These are phyloP conservation scores for Mortierella sp. DNA, from an alignment of 371 early-diverging fungal genomes.

Conservation along the genomic window DNA sequence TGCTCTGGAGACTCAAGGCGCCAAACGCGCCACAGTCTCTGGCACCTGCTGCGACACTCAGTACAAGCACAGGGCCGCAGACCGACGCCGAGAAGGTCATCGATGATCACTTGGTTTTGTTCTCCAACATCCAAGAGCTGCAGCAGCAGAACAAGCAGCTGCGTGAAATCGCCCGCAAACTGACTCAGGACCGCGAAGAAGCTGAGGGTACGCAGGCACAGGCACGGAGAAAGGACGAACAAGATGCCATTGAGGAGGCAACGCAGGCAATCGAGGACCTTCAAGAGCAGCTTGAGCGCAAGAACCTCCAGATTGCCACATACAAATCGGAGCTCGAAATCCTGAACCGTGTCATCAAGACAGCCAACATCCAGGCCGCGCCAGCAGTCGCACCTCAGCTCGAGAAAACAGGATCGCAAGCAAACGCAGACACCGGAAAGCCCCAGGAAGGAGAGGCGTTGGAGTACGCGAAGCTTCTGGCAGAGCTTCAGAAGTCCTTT, in stretches of 20 bases:
- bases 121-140: conserved; percentile 62
- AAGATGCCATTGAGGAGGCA: conserved; percentile 61
- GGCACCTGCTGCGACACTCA: conserved; percentile 35
- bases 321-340: conserved; percentile 64
- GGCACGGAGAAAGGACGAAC: conserved; percentile 55
- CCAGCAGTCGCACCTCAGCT: not conserved
- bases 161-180: conserved; percentile 61
- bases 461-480: conserved; percentile 37
- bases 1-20: conserved; percentile 55
- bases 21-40: conserved; percentile 54
- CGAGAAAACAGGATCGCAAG: conserved; percentile 3
- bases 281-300: conserved; percentile 56
- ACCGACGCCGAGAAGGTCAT: conserved; percentile 57
- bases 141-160: conserved; percentile 70
- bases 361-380: conserved; percentile 24
- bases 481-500: conserved; percentile 62
- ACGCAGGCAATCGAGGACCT: conserved; percentile 59
- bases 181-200: conserved; percentile 57
- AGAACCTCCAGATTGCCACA: conserved; percentile 55
- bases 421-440: not conserved
- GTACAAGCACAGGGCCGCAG: not conserved
- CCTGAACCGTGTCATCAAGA: conserved; percentile 54
- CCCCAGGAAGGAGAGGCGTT: conserved; percentile 1
- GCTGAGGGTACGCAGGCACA: conserved; percentile 56
- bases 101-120: conserved; percentile 61